Evolutionary conservation across 2,329 filamentous ascomycete species (phyloP).

Genomic region (Epichloe uncinata): DNA sequence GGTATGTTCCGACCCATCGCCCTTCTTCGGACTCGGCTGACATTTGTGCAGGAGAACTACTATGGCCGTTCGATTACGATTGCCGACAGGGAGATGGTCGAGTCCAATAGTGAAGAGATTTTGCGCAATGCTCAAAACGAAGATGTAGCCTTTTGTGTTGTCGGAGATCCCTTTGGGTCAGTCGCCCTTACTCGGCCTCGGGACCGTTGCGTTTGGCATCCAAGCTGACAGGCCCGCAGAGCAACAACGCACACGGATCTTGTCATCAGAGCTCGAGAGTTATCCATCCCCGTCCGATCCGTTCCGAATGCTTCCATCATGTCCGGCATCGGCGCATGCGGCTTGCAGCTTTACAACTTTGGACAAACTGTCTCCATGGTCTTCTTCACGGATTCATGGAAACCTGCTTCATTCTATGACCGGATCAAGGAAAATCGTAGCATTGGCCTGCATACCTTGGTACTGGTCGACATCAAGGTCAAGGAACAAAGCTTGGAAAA

Average conservation of each 20-base stretch:
- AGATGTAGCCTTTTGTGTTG: slow-evolving; percentile 89
- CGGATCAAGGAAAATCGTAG: slow-evolving; percentile 74
- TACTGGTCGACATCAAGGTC: slow-evolving; percentile 95
- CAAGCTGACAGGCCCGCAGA: slow-evolving; percentile 26
- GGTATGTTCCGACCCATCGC: slow-evolving; percentile 25
- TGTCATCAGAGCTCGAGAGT: slow-evolving; percentile 77
- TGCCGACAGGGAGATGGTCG: slow-evolving; percentile 94
- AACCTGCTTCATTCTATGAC: slow-evolving; percentile 89
- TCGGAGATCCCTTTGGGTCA: slow-evolving; percentile 85
- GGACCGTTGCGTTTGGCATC: neutral
- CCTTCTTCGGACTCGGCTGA: neutral
- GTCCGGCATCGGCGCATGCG: slow-evolving; percentile 85
- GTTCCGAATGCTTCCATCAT: slow-evolving; percentile 94
- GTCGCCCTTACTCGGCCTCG: slow-evolving; percentile 24
- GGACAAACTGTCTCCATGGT: slow-evolving; percentile 98
- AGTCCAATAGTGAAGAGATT: slow-evolving; percentile 86
- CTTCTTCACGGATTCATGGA: slow-evolving; percentile 93
- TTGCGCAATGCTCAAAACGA: slow-evolving; percentile 66
- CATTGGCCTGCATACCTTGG: slow-evolving; percentile 81
- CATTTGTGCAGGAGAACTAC: slow-evolving; percentile 64
- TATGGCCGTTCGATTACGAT: slow-evolving; percentile 84
- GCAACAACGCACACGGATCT: slow-evolving; percentile 96
- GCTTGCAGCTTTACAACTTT: slow-evolving; percentile 97
- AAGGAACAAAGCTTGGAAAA: slow-evolving; percentile 91
- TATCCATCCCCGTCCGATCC: slow-evolving; percentile 65